phyloP scores from a whole-genome alignment of 345 rosid species.

The Euclidium syriacum region DNA sequence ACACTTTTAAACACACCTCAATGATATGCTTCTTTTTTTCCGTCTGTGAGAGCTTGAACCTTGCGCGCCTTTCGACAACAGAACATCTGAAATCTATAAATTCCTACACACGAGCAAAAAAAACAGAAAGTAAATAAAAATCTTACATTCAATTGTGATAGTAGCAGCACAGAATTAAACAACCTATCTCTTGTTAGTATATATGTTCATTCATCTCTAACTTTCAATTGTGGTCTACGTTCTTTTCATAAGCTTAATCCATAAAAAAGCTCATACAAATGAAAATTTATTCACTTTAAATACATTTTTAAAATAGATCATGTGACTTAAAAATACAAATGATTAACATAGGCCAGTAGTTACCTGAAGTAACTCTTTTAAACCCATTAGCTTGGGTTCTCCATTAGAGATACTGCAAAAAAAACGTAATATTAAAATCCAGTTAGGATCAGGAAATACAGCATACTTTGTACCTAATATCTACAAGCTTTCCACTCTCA shows the following conservation, averaged over 20 bases:
- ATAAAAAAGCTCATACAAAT: no score
- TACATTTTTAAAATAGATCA: background rate
- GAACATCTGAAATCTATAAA: constrained; percentile 92
- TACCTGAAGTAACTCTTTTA: constrained; percentile 90
- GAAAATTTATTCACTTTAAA: background rate
- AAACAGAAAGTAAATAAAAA: constrained; percentile 3
- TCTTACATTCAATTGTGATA: background rate
- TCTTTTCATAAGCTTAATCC: constrained; percentile 2
- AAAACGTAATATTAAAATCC: constrained; percentile 7
- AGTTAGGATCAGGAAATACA: constrained; percentile 11
- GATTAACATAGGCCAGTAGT: constrained; percentile 15
- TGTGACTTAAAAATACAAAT: background rate
- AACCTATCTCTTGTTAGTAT: background rate
- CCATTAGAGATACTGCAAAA: constrained; percentile 75
- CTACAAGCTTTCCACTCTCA: background rate
- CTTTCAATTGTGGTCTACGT: background rate
- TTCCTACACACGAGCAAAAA: constrained; percentile 38
- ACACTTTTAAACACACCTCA: constrained; percentile 49
- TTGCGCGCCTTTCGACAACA: constrained; percentile 85
- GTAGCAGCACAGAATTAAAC: background rate
- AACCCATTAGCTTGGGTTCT: constrained; percentile 89
- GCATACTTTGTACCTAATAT: background rate
- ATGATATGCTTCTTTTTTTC: constrained; percentile 79
- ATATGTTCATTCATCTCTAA: background rate
- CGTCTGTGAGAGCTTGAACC: constrained; percentile 79